A percentile compares a stretch with the other conserved stretches of the same genome.
phyloP scores from a whole-genome alignment of 352 stramenopile genomes.

The Pythium plurisporium region DNA sequence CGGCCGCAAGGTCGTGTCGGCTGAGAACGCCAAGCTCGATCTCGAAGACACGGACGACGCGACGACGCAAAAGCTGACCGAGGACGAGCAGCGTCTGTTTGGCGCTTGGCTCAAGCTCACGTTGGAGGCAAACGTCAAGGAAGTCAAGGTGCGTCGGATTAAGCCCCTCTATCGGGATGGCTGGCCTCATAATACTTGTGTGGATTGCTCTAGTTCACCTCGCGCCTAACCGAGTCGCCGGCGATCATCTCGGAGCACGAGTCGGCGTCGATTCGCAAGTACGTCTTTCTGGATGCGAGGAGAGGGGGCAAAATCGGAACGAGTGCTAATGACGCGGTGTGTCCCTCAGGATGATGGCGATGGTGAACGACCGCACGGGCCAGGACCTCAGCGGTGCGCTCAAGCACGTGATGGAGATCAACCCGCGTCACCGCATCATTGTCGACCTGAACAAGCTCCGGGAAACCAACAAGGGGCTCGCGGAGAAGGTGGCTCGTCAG shows the following conservation, averaged over 20 bases:
- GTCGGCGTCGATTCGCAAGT: slow-evolving; percentile 94
- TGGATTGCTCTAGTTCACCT: slow-evolving; percentile 46
- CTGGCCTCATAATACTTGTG: background rate
- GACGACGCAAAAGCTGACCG: slow-evolving; percentile 58
- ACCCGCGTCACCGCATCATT: slow-evolving; percentile 97
- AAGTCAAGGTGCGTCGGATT: slow-evolving; percentile 59
- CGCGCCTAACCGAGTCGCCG: slow-evolving; percentile 93
- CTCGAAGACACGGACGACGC: slow-evolving; percentile 61
- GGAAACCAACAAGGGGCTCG: slow-evolving; percentile 76
- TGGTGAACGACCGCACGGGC: slow-evolving; percentile 90
- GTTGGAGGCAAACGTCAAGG: slow-evolving; percentile 87
- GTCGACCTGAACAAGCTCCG: slow-evolving; percentile 89
- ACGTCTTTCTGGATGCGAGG: slow-evolving; percentile 9
- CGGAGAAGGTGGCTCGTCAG: slow-evolving; percentile 80
- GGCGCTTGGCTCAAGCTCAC: slow-evolving; percentile 92
- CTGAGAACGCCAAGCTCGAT: slow-evolving; percentile 95
- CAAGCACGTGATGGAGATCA: slow-evolving; percentile 98
- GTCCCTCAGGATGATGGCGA: slow-evolving; percentile 93
- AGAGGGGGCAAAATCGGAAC: background rate
- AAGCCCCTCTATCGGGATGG: background rate
- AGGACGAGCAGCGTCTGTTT: slow-evolving; percentile 87
- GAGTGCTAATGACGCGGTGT: background rate
- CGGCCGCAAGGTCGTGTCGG: slow-evolving; percentile 93
- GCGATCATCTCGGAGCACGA: slow-evolving; percentile 99
- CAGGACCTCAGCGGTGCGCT: slow-evolving; percentile 42